A percentile compares a stretch with the other conserved stretches of the same genome.
These are phyloP conservation scores for Protea cynaroides DNA, from an alignment of 164 flowering plant genomes.

Conservation along the genomic window DNA sequence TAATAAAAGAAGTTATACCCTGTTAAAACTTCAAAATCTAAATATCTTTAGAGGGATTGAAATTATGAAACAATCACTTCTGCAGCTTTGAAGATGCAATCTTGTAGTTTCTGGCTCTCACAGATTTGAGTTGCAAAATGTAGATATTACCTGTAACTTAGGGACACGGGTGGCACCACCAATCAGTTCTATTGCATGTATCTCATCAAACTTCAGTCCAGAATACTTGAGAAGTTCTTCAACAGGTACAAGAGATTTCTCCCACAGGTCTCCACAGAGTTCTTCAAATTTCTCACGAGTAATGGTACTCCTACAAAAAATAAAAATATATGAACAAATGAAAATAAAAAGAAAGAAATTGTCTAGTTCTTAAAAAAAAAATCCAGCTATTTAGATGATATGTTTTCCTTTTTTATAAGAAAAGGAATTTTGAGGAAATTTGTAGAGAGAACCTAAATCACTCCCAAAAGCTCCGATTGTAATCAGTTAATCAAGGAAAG, in stretches of 20 bases:
- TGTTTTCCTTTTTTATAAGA: too few relatives aligned
- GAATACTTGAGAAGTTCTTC: constrained; percentile 73
- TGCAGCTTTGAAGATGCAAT: background rate
- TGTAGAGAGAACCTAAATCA: too few relatives aligned
- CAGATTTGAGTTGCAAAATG: background rate
- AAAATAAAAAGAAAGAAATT: too few relatives aligned
- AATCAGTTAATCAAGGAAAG: too few relatives aligned
- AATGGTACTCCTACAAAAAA: constrained; percentile 67
- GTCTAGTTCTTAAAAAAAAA: too few relatives aligned
- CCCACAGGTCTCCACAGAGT: constrained; percentile 93
- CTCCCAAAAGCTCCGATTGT: too few relatives aligned
- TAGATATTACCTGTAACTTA: constrained; percentile 75
- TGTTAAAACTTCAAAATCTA: too few relatives aligned
- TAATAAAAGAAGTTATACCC: too few relatives aligned
- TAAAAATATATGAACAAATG: background rate
- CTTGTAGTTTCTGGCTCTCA: background rate
- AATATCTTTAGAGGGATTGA: too few relatives aligned
- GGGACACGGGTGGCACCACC: constrained; percentile 99
- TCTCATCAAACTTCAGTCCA: constrained; percentile 57
- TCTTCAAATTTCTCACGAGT: constrained; percentile 96
- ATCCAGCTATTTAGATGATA: too few relatives aligned
- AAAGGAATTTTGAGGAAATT: too few relatives aligned
- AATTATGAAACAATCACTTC: background rate
- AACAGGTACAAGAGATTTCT: constrained; percentile 68
- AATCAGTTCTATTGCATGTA: constrained; percentile 89